A percentile compares a stretch with the other conserved stretches of the same genome.
Evolutionary conservation across 768 basidiomycete genomes (phyloP).

Genomic region (Ephemerocybe angulata): DNA sequence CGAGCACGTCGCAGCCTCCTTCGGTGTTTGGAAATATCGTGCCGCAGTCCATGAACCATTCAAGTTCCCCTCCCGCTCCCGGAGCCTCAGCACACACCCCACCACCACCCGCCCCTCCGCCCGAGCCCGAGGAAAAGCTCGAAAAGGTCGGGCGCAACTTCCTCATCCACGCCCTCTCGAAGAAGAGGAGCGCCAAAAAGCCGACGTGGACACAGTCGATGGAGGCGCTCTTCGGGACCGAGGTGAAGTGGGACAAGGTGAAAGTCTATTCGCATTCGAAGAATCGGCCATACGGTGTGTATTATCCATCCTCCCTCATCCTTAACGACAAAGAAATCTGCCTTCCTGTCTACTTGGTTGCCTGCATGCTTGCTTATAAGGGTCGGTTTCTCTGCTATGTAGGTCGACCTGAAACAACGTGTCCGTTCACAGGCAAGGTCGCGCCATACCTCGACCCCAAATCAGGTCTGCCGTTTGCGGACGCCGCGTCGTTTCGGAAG

Average conservation of each 20-base stretch:
- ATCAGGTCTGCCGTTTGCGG: slow-evolving; percentile 76
- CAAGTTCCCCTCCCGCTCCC: not conserved
- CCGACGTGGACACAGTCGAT: slow-evolving; percentile 72
- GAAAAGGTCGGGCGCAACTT: slow-evolving; percentile 67
- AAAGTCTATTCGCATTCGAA: slow-evolving; percentile 63
- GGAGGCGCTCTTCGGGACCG: slow-evolving; percentile 79
- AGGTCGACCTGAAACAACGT: slow-evolving; percentile 66
- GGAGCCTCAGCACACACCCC: not conserved
- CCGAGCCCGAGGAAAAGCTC: slow-evolving; percentile 28
- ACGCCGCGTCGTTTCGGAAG: slow-evolving; percentile 58
- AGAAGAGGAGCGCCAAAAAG: slow-evolving; percentile 22
- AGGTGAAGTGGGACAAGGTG: slow-evolving; percentile 76
- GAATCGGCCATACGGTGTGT: slow-evolving; percentile 48
- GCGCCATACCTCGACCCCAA: slow-evolving; percentile 81
- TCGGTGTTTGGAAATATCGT: slow-evolving; percentile 3
- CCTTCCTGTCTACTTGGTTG: not conserved
- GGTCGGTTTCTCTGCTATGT: not conserved
- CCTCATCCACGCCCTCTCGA: slow-evolving; percentile 55
- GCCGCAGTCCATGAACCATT: slow-evolving; percentile 1
- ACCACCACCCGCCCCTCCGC: not conserved
- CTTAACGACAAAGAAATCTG: not conserved
- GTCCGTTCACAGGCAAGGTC: slow-evolving; percentile 73
- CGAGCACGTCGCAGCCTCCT: slow-evolving; percentile 7
- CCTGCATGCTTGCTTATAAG: not conserved
- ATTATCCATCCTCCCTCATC: slow-evolving; percentile 33